Conservation (phyloP, 257 asterid species). For the Vinca minor region DNA sequence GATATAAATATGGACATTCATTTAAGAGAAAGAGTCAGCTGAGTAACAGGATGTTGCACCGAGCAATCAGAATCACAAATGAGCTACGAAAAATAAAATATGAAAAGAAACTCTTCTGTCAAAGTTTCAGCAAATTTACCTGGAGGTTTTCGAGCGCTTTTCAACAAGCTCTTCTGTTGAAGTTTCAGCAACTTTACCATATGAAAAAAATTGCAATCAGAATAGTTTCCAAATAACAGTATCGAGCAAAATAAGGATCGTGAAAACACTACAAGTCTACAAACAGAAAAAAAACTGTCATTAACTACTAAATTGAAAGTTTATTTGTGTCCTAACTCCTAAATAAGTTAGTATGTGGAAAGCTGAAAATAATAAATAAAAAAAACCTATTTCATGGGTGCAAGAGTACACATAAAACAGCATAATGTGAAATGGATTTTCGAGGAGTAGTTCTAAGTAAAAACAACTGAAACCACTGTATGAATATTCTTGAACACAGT, state of each 20-base stretch:
- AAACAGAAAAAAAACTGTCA: neutral
- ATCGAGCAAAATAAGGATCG: neutral
- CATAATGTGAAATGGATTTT: no score
- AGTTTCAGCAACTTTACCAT: slow-evolving; percentile 36
- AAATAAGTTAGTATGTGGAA: no score
- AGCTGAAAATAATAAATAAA: no score
- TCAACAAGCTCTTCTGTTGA: slow-evolving; percentile 25
- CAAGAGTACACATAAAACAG: no score
- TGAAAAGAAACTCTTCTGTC: no score
- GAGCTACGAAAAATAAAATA: slow-evolving; percentile 6
- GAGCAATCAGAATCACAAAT: slow-evolving; percentile 5
- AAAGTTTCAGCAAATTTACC: no score
- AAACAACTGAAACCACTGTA: neutral
- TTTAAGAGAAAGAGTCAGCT: slow-evolving; percentile 1
- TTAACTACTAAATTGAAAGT: neutral
- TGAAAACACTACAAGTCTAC: neutral
- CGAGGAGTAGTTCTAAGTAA: neutral
- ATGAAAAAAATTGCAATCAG: slow-evolving; percentile 18
- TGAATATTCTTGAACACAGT: slow-evolving; percentile 5
- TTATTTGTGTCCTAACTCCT: no score
- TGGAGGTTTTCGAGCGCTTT: slow-evolving; percentile 31
- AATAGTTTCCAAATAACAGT: neutral
- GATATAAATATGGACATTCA: slow-evolving; percentile 14
- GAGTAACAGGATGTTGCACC: neutral
- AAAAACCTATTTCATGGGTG: no score